Evolutionary conservation across 305 asterid genomes (phyloP), one percentile per base, ranked within the genome.

Genomic region (Striga hermonthica): DNA sequence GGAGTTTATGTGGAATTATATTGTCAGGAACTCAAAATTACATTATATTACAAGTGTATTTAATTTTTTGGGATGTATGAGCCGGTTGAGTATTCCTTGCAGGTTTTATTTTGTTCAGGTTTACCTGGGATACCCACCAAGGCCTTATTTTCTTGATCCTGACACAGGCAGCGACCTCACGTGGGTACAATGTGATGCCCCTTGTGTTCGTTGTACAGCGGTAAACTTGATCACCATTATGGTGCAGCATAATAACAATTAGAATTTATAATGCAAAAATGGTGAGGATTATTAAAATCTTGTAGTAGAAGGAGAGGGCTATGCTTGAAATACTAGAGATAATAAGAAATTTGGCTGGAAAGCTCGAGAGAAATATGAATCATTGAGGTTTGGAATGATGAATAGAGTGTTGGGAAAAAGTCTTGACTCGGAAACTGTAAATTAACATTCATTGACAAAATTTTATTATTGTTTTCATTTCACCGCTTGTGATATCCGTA

Each of bases 171-270:
- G 97, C 71, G 97, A 93, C 70, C 99, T 93, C 74, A 93, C 96
- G 4, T 93, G 99, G 99, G 84, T 93, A 73, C 99, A 93, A 75
- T 93, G 99, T 54, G 95, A 93, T 63, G 99, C 99, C 50, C 99
- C 97, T 1, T 93, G 99, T 74, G 89, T 88, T 57, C 96, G 77
- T 65, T 90, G 99, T 82, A 90, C 95, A 22, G 54, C 78, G 80
- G 97, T 90, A 60, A 40, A 61, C 16, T 59, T 11, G 8, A 11
- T 38, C 28, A 12, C 55, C 14, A 34, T 55, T 15, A 44, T 22
- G 31, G 31, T 22, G 31, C 31, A 22, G 2, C 31, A 22, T 22
- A 22, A 22, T 22, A 22, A 22, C 31, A 22, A 22, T 22, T 22
- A 22, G 31, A 22, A 22, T 22, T 0, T 22, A 22, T 22, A 22